phyloP scores from a whole-genome alignment of 2,329 filamentous ascomycete genomes.

The Talaromyces sp. region DNA sequence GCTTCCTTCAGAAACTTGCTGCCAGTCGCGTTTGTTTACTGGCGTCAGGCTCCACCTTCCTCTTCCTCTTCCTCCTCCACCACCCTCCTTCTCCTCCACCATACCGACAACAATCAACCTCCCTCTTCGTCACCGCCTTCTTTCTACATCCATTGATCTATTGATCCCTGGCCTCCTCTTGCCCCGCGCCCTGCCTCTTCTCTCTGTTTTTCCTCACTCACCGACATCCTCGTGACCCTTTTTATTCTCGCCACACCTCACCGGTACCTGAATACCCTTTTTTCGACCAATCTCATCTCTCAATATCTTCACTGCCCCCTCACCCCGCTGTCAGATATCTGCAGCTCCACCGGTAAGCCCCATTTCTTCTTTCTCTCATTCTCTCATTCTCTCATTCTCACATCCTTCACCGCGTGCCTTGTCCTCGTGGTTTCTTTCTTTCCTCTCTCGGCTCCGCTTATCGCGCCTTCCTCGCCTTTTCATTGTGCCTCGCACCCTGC shows the following conservation, averaged over 20 bases:
- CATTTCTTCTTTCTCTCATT: not conserved
- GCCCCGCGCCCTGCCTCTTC: too few species aligned
- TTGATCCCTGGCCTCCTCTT: too few species aligned
- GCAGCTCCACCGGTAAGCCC: not conserved
- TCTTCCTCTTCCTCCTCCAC: not conserved
- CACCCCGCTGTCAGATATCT: not conserved
- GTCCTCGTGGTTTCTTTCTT: not conserved
- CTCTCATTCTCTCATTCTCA: not conserved
- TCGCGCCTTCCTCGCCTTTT: not conserved
- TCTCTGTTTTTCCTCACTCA: not conserved
- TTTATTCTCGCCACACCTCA: not conserved
- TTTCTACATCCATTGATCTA: too few species aligned
- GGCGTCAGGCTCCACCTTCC: not conserved
- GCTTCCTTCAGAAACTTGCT: not conserved
- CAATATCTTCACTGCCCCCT: not conserved
- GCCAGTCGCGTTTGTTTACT: not conserved
- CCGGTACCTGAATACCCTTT: not conserved
- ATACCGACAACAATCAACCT: not conserved
- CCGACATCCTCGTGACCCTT: not conserved
- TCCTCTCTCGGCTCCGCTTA: too few species aligned
- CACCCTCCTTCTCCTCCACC: not conserved
- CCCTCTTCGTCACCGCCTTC: not conserved
- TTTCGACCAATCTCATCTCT: not conserved
- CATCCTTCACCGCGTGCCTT: not conserved
- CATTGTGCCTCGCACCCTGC: not conserved